phyloP scores from a whole-genome alignment of 805 yeast species.

The Candida taoyuanica region DNA sequence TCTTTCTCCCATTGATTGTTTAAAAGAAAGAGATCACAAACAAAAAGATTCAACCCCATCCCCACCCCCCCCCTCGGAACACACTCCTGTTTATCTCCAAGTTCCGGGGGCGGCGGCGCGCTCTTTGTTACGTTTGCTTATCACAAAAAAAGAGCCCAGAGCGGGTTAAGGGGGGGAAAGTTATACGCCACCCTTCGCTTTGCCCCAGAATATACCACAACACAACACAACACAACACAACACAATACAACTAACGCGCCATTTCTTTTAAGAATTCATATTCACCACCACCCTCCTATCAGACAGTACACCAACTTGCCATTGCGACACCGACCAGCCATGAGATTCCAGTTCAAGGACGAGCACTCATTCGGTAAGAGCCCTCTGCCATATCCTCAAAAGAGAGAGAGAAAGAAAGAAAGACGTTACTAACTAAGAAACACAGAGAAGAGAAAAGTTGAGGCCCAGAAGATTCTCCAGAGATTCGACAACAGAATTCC shows the following conservation, averaged over 20 bases:
- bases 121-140: constrained; percentile 1
- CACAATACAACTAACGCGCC: too few relatives aligned
- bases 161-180: too few relatives aligned
- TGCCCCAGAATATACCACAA: not conserved
- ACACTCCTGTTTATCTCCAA: too few relatives aligned
- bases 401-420: not conserved
- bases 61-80: too few relatives aligned
- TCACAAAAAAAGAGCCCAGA: too few relatives aligned
- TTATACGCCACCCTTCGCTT: constrained; percentile 6
- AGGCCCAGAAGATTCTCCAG: constrained; percentile 83
- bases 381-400: not conserved
- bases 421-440: constrained; percentile 1
- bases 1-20: too few relatives aligned
- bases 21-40: not conserved
- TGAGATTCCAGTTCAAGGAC: constrained; percentile 93
- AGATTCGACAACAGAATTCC: constrained; percentile 93
- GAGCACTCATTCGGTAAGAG: constrained; percentile 89
- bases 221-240: constrained; percentile 1
- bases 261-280: too few relatives aligned
- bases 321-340: too few relatives aligned
- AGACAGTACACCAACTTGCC: too few relatives aligned
- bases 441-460: constrained; percentile 86
- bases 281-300: too few relatives aligned
- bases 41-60: not conserved
- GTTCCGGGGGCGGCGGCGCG: not conserved